These are phyloP conservation scores for Claviceps maximensis DNA, from an alignment of 2,329 filamentous ascomycete genomes.

Conservation along the genomic window DNA sequence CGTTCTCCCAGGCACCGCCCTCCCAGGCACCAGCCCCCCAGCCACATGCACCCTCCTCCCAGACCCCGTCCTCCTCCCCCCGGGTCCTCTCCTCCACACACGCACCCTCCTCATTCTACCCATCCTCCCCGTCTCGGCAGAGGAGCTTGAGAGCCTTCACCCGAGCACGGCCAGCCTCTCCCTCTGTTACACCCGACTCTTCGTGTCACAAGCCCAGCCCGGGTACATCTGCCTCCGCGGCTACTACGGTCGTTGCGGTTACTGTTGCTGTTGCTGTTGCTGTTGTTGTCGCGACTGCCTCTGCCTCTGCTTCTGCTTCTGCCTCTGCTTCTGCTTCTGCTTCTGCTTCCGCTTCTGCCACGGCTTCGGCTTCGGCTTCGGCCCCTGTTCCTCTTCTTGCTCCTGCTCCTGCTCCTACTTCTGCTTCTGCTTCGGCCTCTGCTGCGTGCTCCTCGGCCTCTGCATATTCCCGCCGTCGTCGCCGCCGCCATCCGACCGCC, in stretches of 20 bases:
- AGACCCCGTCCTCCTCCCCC: not conserved
- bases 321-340: not conserved
- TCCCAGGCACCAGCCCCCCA: not conserved
- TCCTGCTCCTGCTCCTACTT: not conserved
- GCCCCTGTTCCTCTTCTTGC: not conserved
- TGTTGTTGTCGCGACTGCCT: not conserved
- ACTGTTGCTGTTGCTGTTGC: not conserved
- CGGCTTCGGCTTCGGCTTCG: not conserved
- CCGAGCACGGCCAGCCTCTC: not conserved
- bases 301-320: not conserved
- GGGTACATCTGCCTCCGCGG: not conserved
- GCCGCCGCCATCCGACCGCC: slow-evolving; percentile 5
- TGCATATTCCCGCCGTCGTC: slow-evolving; percentile 1
- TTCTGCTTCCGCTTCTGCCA: not conserved
- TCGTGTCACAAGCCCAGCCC: not conserved
- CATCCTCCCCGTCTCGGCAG: not conserved
- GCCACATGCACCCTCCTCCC: not conserved
- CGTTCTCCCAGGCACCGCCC: not conserved
- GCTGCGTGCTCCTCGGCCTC: not conserved
- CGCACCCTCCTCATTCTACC: not conserved
- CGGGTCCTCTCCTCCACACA: not conserved
- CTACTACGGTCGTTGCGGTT: not conserved
- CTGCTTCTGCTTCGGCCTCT: not conserved
- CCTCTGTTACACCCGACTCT: not conserved
- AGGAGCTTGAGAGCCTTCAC: not conserved